phyloP scores from a whole-genome alignment of 106 monocot genomes.

The Allium sativum region DNA sequence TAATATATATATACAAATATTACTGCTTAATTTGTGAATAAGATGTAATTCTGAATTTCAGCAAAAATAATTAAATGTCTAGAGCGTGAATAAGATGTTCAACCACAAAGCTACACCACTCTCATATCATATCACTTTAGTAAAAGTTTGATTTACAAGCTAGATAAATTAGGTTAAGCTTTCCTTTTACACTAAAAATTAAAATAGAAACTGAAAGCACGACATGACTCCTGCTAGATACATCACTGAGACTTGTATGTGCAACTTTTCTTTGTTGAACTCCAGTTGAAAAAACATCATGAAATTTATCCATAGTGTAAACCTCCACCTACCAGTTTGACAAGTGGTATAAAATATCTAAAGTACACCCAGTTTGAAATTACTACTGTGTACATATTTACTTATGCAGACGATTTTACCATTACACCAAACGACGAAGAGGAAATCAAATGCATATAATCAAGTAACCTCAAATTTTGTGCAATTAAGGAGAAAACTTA shows the following conservation, averaged over 20 bases:
- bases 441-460: too few species aligned
- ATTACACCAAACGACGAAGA: neutral
- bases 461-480: too few species aligned
- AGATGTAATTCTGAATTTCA: slow-evolving; percentile 90
- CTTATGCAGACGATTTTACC: too few species aligned
- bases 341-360: too few species aligned
- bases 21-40: too few species aligned
- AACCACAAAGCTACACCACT: too few species aligned
- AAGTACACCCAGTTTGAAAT: too few species aligned
- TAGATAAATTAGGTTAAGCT: slow-evolving; percentile 87
- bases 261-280: slow-evolving; percentile 85
- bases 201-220: slow-evolving; percentile 49
- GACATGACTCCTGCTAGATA: slow-evolving; percentile 84
- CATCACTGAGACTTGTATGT: slow-evolving; percentile 76
- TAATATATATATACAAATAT: too few species aligned
- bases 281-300: slow-evolving; percentile 40
- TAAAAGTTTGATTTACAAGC: slow-evolving; percentile 46
- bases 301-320: slow-evolving; percentile 56
- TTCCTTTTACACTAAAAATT: slow-evolving; percentile 37
- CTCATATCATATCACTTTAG: neutral
- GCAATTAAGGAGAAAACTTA: too few species aligned
- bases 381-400: too few species aligned
- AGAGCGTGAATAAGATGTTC: too few species aligned
- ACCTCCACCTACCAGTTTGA: slow-evolving; percentile 39
- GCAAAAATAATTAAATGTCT: neutral